Evolutionary conservation across 129 eudicot species (phyloP), one percentile per base, ranked within the genome.

Genomic region (Glebionis coronaria): DNA sequence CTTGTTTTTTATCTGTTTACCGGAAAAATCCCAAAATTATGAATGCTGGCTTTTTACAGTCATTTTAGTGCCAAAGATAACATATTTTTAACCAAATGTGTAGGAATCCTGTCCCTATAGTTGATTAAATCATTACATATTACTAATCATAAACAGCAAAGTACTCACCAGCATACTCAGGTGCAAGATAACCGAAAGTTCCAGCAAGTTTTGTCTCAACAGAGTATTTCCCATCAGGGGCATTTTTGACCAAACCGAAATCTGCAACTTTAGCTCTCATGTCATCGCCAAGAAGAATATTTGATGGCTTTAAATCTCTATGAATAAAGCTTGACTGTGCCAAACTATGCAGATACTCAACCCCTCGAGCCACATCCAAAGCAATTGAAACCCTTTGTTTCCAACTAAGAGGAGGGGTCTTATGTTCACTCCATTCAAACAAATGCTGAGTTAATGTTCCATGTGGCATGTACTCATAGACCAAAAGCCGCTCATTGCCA

Each of bases 251-350:
- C 78, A 83, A 77, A 13, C 88, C 88, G 29, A 83, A 83, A 73
- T 83, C 88, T 11, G 88, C 82, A 53, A 83, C 88, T 56, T 83
- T 83, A 28, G 88, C 88, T 67, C 88, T 74, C 88, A 83, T 83
- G 57, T 83, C 85, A 69, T 83, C 82, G 15, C 85, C 85, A 23
- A 83, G 83, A 58, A 83, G 82, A 4, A 83, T 80, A 63, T 83
- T 83, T 1, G 85, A 83, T 1, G 88, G 88, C 38, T 83, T 83
- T 23, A 83, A 69, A 55, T 84, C 90, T 46, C 89, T 46, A 54
- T 80, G 89, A 73, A 84, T 84, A 21, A 84, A 84, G 49, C 89
- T 77, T 14, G 75, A 55, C 46, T 84, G 85, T 28, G 89, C 85
- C 69, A 80, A 77, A 65, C 85, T 80, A 73, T 84, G 89, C 55